These are phyloP conservation scores for Talaromyces sp. DNA, from an alignment of 2,329 filamentous ascomycete genomes.

Conservation along the genomic window DNA sequence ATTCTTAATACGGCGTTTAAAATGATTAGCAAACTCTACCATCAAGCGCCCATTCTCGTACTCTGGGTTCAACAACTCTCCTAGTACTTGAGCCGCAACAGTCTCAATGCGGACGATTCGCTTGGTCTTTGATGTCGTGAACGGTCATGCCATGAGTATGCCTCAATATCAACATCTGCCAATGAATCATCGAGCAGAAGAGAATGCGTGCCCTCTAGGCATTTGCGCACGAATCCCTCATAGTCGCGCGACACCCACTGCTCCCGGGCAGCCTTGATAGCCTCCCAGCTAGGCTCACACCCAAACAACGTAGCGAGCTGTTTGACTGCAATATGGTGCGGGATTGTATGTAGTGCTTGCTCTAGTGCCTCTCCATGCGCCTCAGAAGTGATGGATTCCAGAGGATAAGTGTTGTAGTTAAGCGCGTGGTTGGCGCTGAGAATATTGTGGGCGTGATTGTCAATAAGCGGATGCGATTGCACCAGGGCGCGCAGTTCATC, in stretches of 20 bases:
- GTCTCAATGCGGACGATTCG: slow-evolving; percentile 75
- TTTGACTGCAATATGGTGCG: slow-evolving; percentile 64
- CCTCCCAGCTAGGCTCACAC: slow-evolving; percentile 59
- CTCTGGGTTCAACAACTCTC: slow-evolving; percentile 34
- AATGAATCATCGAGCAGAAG: slow-evolving; percentile 74
- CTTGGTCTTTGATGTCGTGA: slow-evolving; percentile 55
- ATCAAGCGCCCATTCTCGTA: slow-evolving; percentile 22
- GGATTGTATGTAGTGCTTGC: slow-evolving; percentile 57
- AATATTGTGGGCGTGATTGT: slow-evolving; percentile 46
- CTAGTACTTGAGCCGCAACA: slow-evolving; percentile 59
- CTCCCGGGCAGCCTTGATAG: slow-evolving; percentile 46
- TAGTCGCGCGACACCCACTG: slow-evolving; percentile 46
- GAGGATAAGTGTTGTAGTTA: slow-evolving; percentile 37
- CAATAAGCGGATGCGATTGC: slow-evolving; percentile 39
- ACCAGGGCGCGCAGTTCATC: slow-evolving; percentile 31
- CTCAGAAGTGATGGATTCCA: slow-evolving; percentile 66
- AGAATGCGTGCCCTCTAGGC: slow-evolving; percentile 66
- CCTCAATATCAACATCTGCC: slow-evolving; percentile 51
- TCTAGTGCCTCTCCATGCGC: slow-evolving; percentile 64
- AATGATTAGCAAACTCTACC: slow-evolving; percentile 26
- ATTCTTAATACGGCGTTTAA: slow-evolving; percentile 44
- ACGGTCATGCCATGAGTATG: slow-evolving; percentile 62
- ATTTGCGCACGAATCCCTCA: slow-evolving; percentile 56
- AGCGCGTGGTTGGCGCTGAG: slow-evolving; percentile 27
- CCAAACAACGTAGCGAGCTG: slow-evolving; percentile 63